Conservation (phyloP, 1,284 basidiomycete species). For the Malassezia pachydermatis region DNA sequence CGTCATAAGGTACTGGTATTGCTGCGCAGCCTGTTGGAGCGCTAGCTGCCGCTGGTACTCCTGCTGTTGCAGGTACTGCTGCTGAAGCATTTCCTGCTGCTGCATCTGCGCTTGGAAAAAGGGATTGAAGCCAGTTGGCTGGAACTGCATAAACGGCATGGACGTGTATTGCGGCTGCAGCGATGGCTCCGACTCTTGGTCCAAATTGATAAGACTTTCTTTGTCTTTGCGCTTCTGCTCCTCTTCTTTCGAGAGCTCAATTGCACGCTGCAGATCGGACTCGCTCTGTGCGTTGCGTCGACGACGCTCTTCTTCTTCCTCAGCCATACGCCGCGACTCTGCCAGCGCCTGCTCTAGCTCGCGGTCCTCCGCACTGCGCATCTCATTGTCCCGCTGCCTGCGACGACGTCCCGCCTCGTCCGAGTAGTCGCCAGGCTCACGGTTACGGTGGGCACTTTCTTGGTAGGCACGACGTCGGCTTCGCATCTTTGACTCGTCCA, state of each 20-base stretch:
- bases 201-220: conserved; percentile 55
- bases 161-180: conserved; percentile 52
- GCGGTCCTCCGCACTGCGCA: conserved; percentile 50
- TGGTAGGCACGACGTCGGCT: conserved; percentile 75
- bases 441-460: conserved; percentile 88
- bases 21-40: conserved; percentile 48
- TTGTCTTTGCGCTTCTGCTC: conserved; percentile 53
- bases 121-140: conserved; percentile 43
- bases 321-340: conserved; percentile 50
- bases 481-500: conserved; percentile 73
- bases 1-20: conserved; percentile 49
- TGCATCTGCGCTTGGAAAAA: conserved; percentile 53
- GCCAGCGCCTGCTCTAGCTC: conserved; percentile 53
- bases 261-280: conserved; percentile 65
- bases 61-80: conserved; percentile 41
- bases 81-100: conserved; percentile 62
- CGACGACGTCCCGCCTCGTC: conserved; percentile 69
- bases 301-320: conserved; percentile 38
- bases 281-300: conserved; percentile 52
- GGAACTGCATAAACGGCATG: conserved; percentile 56
- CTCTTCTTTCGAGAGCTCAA: conserved; percentile 77
- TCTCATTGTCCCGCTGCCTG: conserved; percentile 63
- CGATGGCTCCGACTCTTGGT: conserved; percentile 25
- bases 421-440: conserved; percentile 50
- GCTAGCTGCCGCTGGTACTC: conserved; percentile 49